Evolutionary conservation across 495 filamentous ascomycete species (phyloP), one percentile per base, ranked within the genome.

Genomic region (Penicillium canescens): DNA sequence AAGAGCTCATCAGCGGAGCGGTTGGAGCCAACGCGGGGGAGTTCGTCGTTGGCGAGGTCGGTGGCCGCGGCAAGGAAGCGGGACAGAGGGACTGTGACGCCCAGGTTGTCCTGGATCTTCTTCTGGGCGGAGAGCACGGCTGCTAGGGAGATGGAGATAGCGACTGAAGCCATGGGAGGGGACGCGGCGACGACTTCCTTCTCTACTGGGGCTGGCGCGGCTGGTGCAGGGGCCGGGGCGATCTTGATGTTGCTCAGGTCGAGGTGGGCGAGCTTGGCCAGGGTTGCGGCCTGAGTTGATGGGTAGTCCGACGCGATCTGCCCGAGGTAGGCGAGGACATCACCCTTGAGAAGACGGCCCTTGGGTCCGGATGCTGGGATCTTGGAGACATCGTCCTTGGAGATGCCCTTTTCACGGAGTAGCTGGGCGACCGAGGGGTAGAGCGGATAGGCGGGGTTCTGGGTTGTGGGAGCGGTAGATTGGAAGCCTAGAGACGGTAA

Each of bases 201-300:
- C 4, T 59, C 47, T 43, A 67, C 59, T 18, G 73, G 62, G n/a
- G 73, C 65, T 14, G 76, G 68, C 35, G 68, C 64, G 34, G 69
- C 70, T 34, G 78, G 77, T 40, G 76, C 70, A 38, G 79, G 74
- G 20, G 84, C 73, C n/a, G 81, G 72, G 16, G 86, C 85, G 52
- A 91, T 76, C 79, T 96, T 95, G 77, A 97, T 91, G 73, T 97
- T 96, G 74, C 88, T 94, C 49, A 98, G 82, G 69, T 98, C 95
- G 23, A 98, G 81, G 67, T 96, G 90, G 36, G 76, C 71, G 31
- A 92, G 84, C 66, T 94, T 87, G 40, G 78, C 71, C 60, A 97
- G 84, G 9, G 83, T 82, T 23, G 78, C 72, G 38, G 85, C 85
- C 55, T 89, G 82, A 37, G 85, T 76, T n/a, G 81, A 74, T 7